Conservation (phyloP, 2,329 filamentous ascomycete genomes). For the Magnaporthiopsis rhizophila region DNA sequence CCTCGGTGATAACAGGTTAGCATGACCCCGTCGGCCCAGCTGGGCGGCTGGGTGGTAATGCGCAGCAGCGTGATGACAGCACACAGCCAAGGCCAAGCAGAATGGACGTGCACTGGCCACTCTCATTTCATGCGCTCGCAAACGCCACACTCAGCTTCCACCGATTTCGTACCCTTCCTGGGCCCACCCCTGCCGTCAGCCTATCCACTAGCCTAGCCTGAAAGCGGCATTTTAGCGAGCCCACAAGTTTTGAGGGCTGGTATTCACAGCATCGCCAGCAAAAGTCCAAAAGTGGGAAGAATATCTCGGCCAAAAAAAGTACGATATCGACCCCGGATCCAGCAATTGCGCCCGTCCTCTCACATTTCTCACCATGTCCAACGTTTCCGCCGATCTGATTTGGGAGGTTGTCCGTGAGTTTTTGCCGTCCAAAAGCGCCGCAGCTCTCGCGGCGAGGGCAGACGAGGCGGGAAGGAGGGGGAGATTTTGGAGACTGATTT, state of each 20-base stretch:
- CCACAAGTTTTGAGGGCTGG: slow-evolving; percentile 27
- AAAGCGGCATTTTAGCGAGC: slow-evolving; percentile 20
- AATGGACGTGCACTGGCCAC: not conserved
- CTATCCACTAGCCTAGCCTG: slow-evolving; percentile 11
- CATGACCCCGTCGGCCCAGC: not conserved
- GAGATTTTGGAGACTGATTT: slow-evolving; percentile 11
- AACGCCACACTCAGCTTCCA: slow-evolving; percentile 4
- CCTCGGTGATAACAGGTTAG: not conserved
- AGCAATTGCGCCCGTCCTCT: slow-evolving; percentile 20
- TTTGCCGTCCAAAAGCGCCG: slow-evolving; percentile 6
- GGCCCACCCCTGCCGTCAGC: slow-evolving; percentile 3
- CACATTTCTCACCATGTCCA: slow-evolving; percentile 51
- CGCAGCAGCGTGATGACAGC: not conserved
- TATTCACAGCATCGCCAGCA: not conserved
- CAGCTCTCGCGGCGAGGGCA: not conserved
- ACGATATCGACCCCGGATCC: slow-evolving; percentile 1
- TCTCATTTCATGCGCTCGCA: not conserved
- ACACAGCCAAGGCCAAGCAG: not conserved
- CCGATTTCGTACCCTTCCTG: not conserved
- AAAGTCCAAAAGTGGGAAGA: not conserved
- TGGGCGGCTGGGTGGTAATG: not conserved
- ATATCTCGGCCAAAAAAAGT: slow-evolving; percentile 2
- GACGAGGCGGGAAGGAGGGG: not conserved
- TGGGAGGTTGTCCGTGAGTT: slow-evolving; percentile 93
- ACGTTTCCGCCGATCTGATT: slow-evolving; percentile 84